These are phyloP conservation scores for Ailanthus altissimus DNA, from an alignment of 345 rosid species.

Conservation along the genomic window DNA sequence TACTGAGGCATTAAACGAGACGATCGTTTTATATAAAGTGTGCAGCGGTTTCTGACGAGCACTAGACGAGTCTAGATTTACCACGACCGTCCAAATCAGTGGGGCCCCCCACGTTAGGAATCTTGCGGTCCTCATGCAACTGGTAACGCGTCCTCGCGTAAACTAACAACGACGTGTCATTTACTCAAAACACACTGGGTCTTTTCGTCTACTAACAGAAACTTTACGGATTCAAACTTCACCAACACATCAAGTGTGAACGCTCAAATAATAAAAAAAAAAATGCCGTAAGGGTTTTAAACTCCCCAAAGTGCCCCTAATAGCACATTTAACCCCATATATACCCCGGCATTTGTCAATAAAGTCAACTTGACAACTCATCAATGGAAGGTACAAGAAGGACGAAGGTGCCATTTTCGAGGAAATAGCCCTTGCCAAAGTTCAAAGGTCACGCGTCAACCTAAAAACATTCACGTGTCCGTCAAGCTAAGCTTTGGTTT, in stretches of 20 bases:
- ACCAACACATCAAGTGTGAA: conserved; percentile 25
- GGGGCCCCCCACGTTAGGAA: background rate
- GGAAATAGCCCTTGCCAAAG: background rate
- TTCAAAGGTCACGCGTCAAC: conserved; percentile 36
- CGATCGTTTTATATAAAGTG: background rate
- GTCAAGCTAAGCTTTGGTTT: conserved; percentile 9
- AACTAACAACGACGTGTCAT: background rate
- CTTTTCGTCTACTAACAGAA: background rate
- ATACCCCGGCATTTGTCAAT: background rate
- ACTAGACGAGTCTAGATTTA: conserved; percentile 25
- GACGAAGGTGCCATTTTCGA: conserved; percentile 23
- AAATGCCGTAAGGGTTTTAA: background rate
- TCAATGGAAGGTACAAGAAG: conserved; percentile 19
- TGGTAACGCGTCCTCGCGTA: background rate
- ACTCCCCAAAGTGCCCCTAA: conserved; percentile 25
- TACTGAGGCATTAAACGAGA: background rate
- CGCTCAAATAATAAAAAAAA: background rate
- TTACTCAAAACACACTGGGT: conserved; percentile 6
- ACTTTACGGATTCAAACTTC: conserved; percentile 6
- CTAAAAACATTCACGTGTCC: conserved; percentile 38
- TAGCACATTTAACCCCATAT: background rate
- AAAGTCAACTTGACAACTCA: conserved; percentile 29
- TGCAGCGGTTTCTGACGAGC: background rate
- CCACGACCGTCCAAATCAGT: conserved; percentile 23
- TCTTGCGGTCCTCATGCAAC: background rate